A percentile compares a stretch with the other conserved stretches of the same genome.
Conservation (phyloP, 108 stramenopile genomes). For the Pseudonitzschia delicatissima region DNA sequence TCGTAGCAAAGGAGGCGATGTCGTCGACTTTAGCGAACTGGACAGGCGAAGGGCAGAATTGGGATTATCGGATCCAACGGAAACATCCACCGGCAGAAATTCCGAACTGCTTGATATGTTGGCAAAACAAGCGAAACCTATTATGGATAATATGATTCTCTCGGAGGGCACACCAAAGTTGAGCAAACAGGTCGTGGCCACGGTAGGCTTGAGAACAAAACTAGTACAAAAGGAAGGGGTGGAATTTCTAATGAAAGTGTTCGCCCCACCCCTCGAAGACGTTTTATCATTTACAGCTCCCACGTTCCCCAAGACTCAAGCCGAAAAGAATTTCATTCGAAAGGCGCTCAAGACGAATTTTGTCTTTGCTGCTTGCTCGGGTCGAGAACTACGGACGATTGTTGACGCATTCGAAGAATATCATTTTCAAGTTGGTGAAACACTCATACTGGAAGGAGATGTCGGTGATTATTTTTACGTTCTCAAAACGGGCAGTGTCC, state of each 20-base stretch:
- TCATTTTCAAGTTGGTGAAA: slow-evolving; percentile 35
- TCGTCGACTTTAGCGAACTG: slow-evolving; percentile 15
- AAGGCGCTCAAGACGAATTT: slow-evolving; percentile 66
- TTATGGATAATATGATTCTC: slow-evolving; percentile 13
- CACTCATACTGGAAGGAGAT: slow-evolving; percentile 77
- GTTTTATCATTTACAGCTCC: slow-evolving; percentile 36
- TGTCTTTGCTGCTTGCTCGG: slow-evolving; percentile 57
- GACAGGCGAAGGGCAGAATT: slow-evolving; percentile 10
- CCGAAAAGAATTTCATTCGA: slow-evolving; percentile 55
- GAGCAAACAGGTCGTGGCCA: slow-evolving; percentile 17
- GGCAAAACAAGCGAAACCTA: slow-evolving; percentile 21
- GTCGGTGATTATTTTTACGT: slow-evolving; percentile 83
- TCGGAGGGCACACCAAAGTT: slow-evolving; percentile 17
- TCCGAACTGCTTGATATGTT: slow-evolving; percentile 8
- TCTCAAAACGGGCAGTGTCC: slow-evolving; percentile 51
- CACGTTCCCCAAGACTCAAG: slow-evolving; percentile 50
- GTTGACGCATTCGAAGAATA: slow-evolving; percentile 72
- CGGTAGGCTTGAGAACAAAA: background rate
- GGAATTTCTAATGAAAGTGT: slow-evolving; percentile 44
- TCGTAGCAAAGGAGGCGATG: slow-evolving; percentile 3
- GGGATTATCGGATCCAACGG: background rate
- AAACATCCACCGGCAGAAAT: background rate
- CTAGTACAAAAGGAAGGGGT: slow-evolving; percentile 9
- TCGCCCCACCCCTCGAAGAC: slow-evolving; percentile 43
- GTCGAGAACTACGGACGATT: slow-evolving; percentile 63